Evolutionary conservation across 805 yeast species (phyloP).

Genomic region (Candida suzukii): DNA sequence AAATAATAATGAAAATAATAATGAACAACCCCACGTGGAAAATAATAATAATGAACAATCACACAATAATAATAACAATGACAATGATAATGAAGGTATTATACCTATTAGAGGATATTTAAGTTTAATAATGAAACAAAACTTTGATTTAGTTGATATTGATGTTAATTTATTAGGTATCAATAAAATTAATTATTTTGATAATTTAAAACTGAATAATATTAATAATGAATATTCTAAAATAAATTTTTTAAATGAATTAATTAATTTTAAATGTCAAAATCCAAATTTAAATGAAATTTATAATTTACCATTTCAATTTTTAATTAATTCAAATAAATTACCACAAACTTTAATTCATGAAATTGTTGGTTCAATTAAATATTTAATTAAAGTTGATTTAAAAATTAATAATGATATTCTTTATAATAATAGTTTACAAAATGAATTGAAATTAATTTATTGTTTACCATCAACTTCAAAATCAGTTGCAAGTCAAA

Average conservation of each 20-base stretch:
- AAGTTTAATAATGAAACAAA: constrained; percentile 10
- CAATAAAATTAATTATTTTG: not conserved
- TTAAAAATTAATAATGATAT: not conserved
- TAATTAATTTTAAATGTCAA: not conserved
- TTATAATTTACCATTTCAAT: constrained; percentile 21
- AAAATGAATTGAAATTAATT: constrained; percentile 5
- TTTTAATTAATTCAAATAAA: constrained; percentile 10
- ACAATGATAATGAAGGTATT: not conserved
- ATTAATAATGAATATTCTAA: not conserved
- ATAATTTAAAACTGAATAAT: not conserved
- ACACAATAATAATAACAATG: not conserved
- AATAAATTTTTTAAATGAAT: not conserved
- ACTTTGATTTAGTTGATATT: not conserved
- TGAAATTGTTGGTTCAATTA: constrained; percentile 10
- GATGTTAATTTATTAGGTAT: not conserved
- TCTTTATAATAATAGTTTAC: constrained; percentile 1
- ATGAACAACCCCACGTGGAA: too few species aligned
- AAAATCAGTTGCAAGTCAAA: constrained; percentile 5
- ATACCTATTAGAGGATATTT: constrained; percentile 18
- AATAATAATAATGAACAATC: not conserved
- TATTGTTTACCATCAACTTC: constrained; percentile 6
- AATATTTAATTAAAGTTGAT: constrained; percentile 9
- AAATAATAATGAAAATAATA: not conserved
- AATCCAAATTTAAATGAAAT: not conserved
- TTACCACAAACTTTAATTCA: constrained; percentile 19